Conservation (phyloP, 2,329 filamentous ascomycete species). For the Epichloe hybrida region DNA sequence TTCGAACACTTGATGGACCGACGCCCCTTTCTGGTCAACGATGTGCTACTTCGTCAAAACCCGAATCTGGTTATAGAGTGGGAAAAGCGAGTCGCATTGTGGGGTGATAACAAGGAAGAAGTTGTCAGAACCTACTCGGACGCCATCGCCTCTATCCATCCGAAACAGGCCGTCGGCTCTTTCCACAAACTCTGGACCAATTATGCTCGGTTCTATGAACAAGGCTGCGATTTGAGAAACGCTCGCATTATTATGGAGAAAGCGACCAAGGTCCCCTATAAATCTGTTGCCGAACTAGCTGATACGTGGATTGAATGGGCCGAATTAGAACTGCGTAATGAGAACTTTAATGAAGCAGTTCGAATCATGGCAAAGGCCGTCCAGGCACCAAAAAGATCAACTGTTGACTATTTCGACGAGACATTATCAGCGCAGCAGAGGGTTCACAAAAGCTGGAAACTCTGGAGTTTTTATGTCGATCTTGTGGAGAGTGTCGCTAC, state of each 20-base stretch:
- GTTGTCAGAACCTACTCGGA: constrained; percentile 90
- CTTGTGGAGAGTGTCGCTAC: constrained; percentile 88
- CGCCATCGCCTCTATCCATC: constrained; percentile 83
- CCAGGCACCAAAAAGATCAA: constrained; percentile 93
- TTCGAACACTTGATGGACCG: constrained; percentile 98
- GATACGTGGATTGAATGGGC: constrained; percentile 99
- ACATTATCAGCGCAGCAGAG: constrained; percentile 85
- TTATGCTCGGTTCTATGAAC: constrained; percentile 95
- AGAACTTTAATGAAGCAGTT: constrained; percentile 90
- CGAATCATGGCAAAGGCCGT: constrained; percentile 96
- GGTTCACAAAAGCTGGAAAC: constrained; percentile 97
- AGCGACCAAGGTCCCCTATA: constrained; percentile 94
- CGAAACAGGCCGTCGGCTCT: constrained; percentile 84
- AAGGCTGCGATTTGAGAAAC: constrained; percentile 67
- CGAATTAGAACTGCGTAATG: constrained; percentile 90
- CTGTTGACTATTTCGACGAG: constrained; percentile 98
- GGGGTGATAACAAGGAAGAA: constrained; percentile 85
- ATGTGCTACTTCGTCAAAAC: constrained; percentile 88
- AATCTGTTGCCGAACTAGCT: constrained; percentile 88
- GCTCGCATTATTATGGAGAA: constrained; percentile 94
- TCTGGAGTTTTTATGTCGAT: constrained; percentile 99
- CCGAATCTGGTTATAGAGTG: constrained; percentile 93
- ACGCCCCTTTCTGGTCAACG: constrained; percentile 88
- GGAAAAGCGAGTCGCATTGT: constrained; percentile 91
- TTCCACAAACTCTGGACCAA: constrained; percentile 94